Evolutionary conservation across 2,329 filamentous ascomycete species (phyloP).

Genomic region (Monosporascus sp.): DNA sequence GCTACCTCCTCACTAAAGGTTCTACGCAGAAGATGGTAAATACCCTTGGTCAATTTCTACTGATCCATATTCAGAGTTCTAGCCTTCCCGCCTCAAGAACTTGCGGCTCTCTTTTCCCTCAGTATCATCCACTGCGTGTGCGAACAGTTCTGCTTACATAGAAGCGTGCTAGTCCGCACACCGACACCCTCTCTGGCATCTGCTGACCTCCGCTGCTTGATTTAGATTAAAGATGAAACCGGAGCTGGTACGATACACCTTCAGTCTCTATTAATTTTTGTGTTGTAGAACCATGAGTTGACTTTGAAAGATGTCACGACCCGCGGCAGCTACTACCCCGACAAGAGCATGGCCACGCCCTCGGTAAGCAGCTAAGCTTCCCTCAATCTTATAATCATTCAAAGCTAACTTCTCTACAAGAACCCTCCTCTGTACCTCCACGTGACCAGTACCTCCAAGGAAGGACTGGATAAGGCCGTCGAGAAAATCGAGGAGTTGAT

Average conservation of each 20-base stretch:
- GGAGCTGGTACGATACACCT: conserved; percentile 89
- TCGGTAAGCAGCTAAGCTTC: conserved; percentile 55
- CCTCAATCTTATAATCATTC: background rate
- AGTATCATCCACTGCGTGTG: conserved; percentile 40
- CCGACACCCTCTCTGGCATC: conserved; percentile 69
- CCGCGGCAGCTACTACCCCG: conserved; percentile 91
- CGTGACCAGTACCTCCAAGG: conserved; percentile 86
- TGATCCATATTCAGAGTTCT: conserved; percentile 51
- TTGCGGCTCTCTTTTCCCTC: conserved; percentile 26
- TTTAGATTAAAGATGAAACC: conserved; percentile 99
- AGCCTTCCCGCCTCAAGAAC: conserved; percentile 18
- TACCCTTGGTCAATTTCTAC: conserved; percentile 59
- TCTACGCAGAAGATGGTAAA: conserved; percentile 99
- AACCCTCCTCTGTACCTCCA: conserved; percentile 93
- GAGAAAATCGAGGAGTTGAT: conserved; percentile 89
- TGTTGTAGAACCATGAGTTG: conserved; percentile 50
- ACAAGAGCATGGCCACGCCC: conserved; percentile 94
- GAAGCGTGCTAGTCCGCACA: conserved; percentile 59
- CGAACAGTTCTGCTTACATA: conserved; percentile 65
- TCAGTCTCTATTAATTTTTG: conserved; percentile 39
- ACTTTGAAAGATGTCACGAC: conserved; percentile 93
- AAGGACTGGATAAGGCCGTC: conserved; percentile 85
- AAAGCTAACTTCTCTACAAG: conserved; percentile 38
- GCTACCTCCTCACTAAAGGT: conserved; percentile 94
- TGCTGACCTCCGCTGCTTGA: conserved; percentile 89